phyloP scores from a whole-genome alignment of 257 asterid genomes.

The Nicotiana knightiana region DNA sequence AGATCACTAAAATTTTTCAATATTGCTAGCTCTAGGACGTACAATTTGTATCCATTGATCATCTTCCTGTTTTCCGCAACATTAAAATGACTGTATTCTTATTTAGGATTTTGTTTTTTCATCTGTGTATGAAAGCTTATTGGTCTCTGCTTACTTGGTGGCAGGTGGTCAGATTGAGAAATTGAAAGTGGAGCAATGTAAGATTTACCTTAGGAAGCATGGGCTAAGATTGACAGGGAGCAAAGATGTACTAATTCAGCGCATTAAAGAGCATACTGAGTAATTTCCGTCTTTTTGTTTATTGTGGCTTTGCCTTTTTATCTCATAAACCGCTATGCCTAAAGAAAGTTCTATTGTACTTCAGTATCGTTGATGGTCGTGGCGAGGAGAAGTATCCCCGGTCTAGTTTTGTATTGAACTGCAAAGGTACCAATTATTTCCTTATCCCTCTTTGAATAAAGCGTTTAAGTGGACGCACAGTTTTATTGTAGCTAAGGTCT shows the following conservation, averaged over 20 bases:
- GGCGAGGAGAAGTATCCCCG: conserved; percentile 78
- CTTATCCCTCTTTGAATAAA: not conserved
- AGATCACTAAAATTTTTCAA: not conserved
- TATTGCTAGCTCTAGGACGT: not conserved
- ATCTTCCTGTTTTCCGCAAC: not conserved
- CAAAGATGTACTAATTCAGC: conserved; percentile 49
- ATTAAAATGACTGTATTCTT: not conserved
- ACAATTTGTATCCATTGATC: not conserved
- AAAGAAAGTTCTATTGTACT: not conserved
- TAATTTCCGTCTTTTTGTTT: conserved; percentile 18
- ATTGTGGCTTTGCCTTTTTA: not conserved
- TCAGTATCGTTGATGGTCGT: conserved; percentile 60
- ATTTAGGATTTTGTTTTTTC: not conserved
- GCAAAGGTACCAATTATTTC: conserved; percentile 57
- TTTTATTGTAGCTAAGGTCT: not conserved
- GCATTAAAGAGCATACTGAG: conserved; percentile 81
- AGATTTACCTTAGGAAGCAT: conserved; percentile 70
- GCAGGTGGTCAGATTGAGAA: conserved; percentile 52
- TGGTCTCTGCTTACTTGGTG: conserved; percentile 4
- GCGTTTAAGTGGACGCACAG: not conserved
- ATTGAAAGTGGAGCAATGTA: conserved; percentile 77
- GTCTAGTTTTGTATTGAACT: conserved; percentile 67
- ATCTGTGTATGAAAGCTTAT: not conserved
- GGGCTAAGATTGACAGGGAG: conserved; percentile 79
- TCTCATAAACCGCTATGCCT: not conserved